These are phyloP conservation scores for Penicillium cinerascens DNA, from an alignment of 495 filamentous ascomycete species.

Conservation along the genomic window DNA sequence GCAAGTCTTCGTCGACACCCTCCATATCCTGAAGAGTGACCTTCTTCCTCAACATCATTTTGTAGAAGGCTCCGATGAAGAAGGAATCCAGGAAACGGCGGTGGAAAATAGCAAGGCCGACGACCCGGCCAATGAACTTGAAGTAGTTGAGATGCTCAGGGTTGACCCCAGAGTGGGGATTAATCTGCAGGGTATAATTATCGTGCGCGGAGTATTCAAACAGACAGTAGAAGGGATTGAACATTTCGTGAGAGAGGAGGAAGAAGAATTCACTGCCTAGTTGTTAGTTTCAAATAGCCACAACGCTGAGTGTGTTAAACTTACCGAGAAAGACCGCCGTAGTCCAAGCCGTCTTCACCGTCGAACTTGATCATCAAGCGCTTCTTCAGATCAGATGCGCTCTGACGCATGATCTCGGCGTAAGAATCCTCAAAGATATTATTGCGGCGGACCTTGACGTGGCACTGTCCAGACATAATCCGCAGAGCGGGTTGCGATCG, in stretches of 20 bases:
- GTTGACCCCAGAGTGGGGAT: slow-evolving; percentile 98
- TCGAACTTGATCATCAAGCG: slow-evolving; percentile 99
- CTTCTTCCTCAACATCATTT: slow-evolving; percentile 96
- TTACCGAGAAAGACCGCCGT: slow-evolving; percentile 90
- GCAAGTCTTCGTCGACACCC: slow-evolving; percentile 96
- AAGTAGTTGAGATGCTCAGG: slow-evolving; percentile 99
- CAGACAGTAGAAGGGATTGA: slow-evolving; percentile 99
- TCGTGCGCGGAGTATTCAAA: slow-evolving; percentile 99
- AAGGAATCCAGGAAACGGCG: slow-evolving; percentile 96
- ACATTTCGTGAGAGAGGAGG: slow-evolving; percentile 99
- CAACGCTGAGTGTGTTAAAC: neutral
- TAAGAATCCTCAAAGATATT: slow-evolving; percentile 99
- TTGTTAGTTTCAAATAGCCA: slow-evolving; percentile 21
- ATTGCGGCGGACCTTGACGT: slow-evolving; percentile 92
- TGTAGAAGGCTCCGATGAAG: slow-evolving; percentile 99
- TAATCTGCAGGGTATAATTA: slow-evolving; percentile 99
- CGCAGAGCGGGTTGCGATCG: slow-evolving; percentile 94
- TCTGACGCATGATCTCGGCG: slow-evolving; percentile 95
- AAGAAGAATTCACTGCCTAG: slow-evolving; percentile 92
- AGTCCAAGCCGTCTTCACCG: slow-evolving; percentile 96
- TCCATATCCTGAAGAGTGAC: slow-evolving; percentile 96
- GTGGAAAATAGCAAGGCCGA: slow-evolving; percentile 98
- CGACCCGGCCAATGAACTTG: slow-evolving; percentile 98
- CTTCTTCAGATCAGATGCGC: slow-evolving; percentile 95
- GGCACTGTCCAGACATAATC: slow-evolving; percentile 93